Conservation (phyloP, 495 filamentous ascomycete species). For the Melanomma pulvis-pyrius region DNA sequence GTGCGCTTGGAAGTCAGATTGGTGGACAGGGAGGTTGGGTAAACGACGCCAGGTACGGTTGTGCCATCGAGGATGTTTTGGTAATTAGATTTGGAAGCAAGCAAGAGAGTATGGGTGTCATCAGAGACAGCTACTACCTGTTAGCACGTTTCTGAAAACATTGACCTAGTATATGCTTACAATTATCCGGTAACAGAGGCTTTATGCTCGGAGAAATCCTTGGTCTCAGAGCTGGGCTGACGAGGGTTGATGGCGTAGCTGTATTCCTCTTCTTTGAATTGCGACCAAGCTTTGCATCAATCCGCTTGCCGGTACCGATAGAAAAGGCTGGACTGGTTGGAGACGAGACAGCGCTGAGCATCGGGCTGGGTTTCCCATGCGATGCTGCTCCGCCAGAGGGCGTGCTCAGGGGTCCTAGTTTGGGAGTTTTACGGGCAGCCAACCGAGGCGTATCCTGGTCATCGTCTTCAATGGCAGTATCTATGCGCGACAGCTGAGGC, state of each 20-base stretch:
- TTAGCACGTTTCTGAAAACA: constrained; percentile 26
- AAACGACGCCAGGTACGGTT: constrained; percentile 83
- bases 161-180: constrained; percentile 51
- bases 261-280: constrained; percentile 72
- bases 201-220: constrained; percentile 95
- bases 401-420: constrained; percentile 40
- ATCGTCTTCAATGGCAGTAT: constrained; percentile 26
- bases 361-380: constrained; percentile 34
- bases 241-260: constrained; percentile 67
- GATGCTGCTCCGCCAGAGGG: constrained; percentile 28
- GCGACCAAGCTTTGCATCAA: constrained; percentile 38
- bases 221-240: constrained; percentile 81
- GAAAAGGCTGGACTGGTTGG: constrained; percentile 31
- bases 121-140: constrained; percentile 54
- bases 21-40: constrained; percentile 86
- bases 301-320: constrained; percentile 29
- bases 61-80: constrained; percentile 96
- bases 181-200: constrained; percentile 77
- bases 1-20: constrained; percentile 95
- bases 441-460: constrained; percentile 41
- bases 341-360: constrained; percentile 34
- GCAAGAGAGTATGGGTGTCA: constrained; percentile 77
- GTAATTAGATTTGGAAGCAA: constrained; percentile 95
- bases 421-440: constrained; percentile 44
- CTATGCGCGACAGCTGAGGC: constrained; percentile 27